Evolutionary conservation across 2,329 filamentous ascomycete genomes (phyloP).

Genomic region (Intubia oerlemansii): DNA sequence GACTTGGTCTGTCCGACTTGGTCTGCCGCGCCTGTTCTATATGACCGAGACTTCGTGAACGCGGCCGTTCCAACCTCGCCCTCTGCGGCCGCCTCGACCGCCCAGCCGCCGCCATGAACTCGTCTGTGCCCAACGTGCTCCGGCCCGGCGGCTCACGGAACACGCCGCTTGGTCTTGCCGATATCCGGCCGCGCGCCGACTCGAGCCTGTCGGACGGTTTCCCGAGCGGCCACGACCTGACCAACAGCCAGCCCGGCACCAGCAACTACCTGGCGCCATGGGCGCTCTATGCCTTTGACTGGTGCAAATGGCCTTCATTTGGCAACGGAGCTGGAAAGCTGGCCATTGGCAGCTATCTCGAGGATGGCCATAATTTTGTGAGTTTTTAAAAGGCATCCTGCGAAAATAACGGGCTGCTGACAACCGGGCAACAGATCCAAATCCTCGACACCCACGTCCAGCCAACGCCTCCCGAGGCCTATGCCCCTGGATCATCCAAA

Average conservation of each 20-base stretch:
- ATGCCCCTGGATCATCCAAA: slow-evolving; percentile 46
- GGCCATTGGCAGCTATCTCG: slow-evolving; percentile 85
- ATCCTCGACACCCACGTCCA: slow-evolving; percentile 75
- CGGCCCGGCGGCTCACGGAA: slow-evolving; percentile 47
- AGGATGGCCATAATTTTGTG: slow-evolving; percentile 97
- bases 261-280: slow-evolving; percentile 90
- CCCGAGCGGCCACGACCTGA: slow-evolving; percentile 45
- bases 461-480: slow-evolving; percentile 46
- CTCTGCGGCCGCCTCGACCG: too few relatives aligned
- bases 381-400: background rate
- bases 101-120: slow-evolving; percentile 9
- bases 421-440: slow-evolving; percentile 66
- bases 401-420: too few relatives aligned
- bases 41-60: too few relatives aligned
- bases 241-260: slow-evolving; percentile 45
- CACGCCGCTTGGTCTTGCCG: slow-evolving; percentile 74
- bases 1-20: too few relatives aligned
- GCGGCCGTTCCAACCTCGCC: too few relatives aligned
- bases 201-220: slow-evolving; percentile 56
- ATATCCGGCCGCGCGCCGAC: slow-evolving; percentile 75
- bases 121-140: slow-evolving; percentile 33
- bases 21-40: too few relatives aligned
- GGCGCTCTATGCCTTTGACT: slow-evolving; percentile 92
- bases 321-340: slow-evolving; percentile 71
- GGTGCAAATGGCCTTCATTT: slow-evolving; percentile 93